Evolutionary conservation across 2,329 filamentous ascomycete species (phyloP).

Genomic region (Byssothecium circinans): DNA sequence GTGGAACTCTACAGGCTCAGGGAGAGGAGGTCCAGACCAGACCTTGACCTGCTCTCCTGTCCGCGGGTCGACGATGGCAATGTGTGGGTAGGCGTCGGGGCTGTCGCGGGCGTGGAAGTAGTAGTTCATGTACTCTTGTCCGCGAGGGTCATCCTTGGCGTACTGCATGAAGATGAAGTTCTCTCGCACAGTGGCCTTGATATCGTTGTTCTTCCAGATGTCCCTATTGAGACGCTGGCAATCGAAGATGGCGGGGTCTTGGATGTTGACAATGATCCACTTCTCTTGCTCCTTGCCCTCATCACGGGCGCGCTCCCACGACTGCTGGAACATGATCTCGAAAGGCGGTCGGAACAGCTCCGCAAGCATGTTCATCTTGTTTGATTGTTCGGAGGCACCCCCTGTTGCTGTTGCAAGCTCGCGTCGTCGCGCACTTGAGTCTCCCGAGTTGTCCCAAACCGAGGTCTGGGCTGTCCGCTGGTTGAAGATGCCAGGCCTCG

Average conservation of each 20-base stretch:
- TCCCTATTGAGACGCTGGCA: constrained; percentile 94
- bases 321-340: constrained; percentile 76
- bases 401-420: constrained; percentile 64
- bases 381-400: constrained; percentile 65
- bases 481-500: constrained; percentile 68
- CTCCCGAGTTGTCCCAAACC: constrained; percentile 59
- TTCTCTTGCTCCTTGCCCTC: constrained; percentile 86
- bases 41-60: constrained; percentile 97
- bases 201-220: constrained; percentile 85
- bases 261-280: constrained; percentile 94
- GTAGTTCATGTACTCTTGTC: constrained; percentile 81
- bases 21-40: constrained; percentile 84
- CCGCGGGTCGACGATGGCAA: constrained; percentile 90
- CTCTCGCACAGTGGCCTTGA: constrained; percentile 80
- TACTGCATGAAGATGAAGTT: constrained; percentile 97
- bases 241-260: constrained; percentile 90
- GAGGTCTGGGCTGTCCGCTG: constrained; percentile 59
- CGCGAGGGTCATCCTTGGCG: constrained; percentile 78
- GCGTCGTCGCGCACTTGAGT: constrained; percentile 52
- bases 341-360: constrained; percentile 92
- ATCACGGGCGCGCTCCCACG: constrained; percentile 83
- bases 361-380: constrained; percentile 77
- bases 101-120: constrained; percentile 83
- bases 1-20: constrained; percentile 76
- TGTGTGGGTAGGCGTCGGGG: constrained; percentile 90